phyloP scores from a whole-genome alignment of 257 asterid genomes.

The Solanum corneliomulleri region DNA sequence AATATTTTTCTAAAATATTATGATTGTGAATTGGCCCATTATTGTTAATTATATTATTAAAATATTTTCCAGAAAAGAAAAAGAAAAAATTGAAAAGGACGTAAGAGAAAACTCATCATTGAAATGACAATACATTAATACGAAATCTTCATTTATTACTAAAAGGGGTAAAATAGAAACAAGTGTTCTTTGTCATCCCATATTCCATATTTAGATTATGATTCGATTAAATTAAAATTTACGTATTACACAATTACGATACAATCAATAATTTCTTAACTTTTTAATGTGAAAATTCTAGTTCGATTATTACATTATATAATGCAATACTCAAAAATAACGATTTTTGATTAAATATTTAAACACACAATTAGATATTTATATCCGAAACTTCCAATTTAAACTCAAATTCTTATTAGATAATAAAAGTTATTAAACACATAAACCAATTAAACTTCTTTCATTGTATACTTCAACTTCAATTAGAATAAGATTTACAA shows the following conservation, averaged over 20 bases:
- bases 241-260: accelerated
- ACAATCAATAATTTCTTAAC: neutral
- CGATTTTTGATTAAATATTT: accelerated
- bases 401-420: neutral
- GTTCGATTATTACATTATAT: neutral
- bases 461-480: too few relatives aligned
- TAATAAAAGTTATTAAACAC: neutral
- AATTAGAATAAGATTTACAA: too few relatives aligned
- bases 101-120: neutral
- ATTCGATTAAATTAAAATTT: neutral
- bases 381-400: too few relatives aligned
- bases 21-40: neutral
- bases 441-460: too few relatives aligned
- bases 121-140: neutral
- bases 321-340: too few relatives aligned
- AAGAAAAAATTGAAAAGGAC: neutral
- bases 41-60: neutral
- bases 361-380: too few relatives aligned
- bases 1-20: neutral
- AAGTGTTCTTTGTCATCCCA: neutral
- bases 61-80: neutral
- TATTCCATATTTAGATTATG: neutral
- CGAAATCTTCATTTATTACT: neutral
- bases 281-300: neutral
- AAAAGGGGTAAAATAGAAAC: neutral